These are phyloP conservation scores for Leccinum longicurvipes DNA, from an alignment of 768 basidiomycete genomes.

Conservation along the genomic window DNA sequence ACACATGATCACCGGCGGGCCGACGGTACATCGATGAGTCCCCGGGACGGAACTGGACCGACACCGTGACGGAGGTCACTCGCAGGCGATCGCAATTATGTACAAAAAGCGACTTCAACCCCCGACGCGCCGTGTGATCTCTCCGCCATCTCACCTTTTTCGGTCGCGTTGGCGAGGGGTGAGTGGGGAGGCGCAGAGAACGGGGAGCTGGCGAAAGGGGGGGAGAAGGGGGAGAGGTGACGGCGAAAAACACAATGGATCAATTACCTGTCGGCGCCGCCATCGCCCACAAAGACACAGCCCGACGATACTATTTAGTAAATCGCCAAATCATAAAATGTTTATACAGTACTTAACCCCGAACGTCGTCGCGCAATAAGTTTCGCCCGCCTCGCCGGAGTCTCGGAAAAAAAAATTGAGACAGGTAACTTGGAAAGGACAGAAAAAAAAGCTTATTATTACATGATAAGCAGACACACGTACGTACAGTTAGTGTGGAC, in stretches of 20 bases:
- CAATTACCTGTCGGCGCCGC: background rate
- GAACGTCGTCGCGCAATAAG: background rate
- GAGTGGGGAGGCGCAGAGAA: background rate
- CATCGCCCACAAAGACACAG: background rate
- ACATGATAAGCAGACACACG: background rate
- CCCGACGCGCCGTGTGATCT: background rate
- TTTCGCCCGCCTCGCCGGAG: background rate
- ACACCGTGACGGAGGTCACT: too few species aligned
- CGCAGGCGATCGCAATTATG: background rate
- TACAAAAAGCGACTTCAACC: background rate
- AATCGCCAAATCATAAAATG: background rate
- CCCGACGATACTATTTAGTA: background rate
- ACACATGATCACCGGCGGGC: background rate
- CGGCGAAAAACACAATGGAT: background rate
- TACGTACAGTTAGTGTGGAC: background rate
- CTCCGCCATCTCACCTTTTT: background rate
- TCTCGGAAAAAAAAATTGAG: background rate
- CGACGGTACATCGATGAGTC: background rate
- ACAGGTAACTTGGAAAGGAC: background rate
- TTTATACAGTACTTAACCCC: background rate
- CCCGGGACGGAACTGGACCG: background rate
- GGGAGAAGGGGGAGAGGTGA: background rate
- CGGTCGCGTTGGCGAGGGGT: background rate
- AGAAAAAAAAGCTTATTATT: background rate
- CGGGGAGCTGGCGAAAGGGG: background rate